A percentile compares a stretch with the other conserved stretches of the same genome.
phyloP scores from a whole-genome alignment of 2,329 filamentous ascomycete species.

The Chrysoporthe cubensis region DNA sequence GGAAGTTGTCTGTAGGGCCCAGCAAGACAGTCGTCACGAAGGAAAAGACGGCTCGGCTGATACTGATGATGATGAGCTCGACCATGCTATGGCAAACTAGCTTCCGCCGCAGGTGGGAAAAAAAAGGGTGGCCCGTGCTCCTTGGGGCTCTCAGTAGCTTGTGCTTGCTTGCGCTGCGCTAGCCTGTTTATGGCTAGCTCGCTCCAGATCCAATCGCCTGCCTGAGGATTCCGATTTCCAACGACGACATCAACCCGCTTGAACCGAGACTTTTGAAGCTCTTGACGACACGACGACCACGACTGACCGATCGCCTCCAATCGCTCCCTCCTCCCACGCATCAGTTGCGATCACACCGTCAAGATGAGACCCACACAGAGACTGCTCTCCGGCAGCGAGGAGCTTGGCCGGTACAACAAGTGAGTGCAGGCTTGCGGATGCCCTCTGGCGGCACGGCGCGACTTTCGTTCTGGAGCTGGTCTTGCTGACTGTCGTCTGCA shows the following conservation, averaged over 20 bases:
- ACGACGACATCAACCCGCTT: constrained; percentile 31
- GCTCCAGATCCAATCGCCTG: constrained; percentile 21
- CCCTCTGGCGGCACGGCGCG: constrained; percentile 5
- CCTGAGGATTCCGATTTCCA: constrained; percentile 31
- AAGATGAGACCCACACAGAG: constrained; percentile 53
- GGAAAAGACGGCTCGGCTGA: neutral
- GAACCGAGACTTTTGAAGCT: constrained; percentile 7
- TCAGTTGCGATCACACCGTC: constrained; percentile 35
- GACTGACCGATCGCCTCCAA: constrained; percentile 30
- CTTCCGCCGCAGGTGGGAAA: neutral
- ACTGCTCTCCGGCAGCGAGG: constrained; percentile 44
- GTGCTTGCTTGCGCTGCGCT: neutral
- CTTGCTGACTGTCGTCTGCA: constrained; percentile 21
- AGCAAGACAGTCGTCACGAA: neutral
- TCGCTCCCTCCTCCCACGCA: constrained; percentile 35
- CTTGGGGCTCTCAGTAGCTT: too few relatives aligned
- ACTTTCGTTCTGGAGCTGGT: constrained; percentile 29
- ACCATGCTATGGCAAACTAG: neutral
- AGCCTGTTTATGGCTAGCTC: constrained; percentile 6
- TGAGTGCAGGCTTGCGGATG: constrained; percentile 39
- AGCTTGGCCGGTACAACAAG: constrained; percentile 49
- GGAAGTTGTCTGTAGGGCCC: neutral
- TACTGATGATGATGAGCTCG: constrained; percentile 2
- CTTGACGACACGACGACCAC: constrained; percentile 16
- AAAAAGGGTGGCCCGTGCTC: constrained; percentile 20